Evolutionary conservation across 306 rosid genomes (phyloP).

Genomic region (Prunus mongolica): DNA sequence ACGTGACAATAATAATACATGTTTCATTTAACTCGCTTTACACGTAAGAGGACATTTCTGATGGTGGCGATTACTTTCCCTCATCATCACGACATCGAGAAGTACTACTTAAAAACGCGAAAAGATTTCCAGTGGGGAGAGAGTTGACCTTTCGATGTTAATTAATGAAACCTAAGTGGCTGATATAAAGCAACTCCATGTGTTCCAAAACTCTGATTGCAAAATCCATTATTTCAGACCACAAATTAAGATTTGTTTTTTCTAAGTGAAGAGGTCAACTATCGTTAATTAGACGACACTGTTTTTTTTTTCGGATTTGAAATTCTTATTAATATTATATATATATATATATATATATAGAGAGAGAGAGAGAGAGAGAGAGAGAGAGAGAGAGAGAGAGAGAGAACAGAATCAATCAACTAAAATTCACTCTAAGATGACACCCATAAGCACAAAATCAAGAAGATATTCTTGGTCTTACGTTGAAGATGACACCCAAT

Average conservation of each 20-base stretch:
- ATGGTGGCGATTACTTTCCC: slow-evolving; percentile 2
- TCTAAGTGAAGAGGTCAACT: neutral
- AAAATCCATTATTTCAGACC: neutral
- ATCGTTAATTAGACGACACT: neutral
- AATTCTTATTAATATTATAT: too few relatives aligned
- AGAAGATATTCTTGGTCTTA: neutral
- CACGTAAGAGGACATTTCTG: too few relatives aligned
- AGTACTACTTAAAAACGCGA: slow-evolving; percentile 3
- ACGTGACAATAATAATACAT: too few relatives aligned
- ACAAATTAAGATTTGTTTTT: neutral
- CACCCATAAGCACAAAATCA: too few relatives aligned
- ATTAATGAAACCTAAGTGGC: slow-evolving; percentile 28
- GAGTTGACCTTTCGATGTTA: slow-evolving; percentile 38
- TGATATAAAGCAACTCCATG: neutral
- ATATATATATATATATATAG: neutral
- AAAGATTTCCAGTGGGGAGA: slow-evolving; percentile 19
- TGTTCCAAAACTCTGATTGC: neutral
- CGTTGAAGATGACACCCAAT: too few relatives aligned
- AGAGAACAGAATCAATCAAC: neutral
- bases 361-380: neutral
- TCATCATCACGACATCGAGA: slow-evolving; percentile 15
- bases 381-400: neutral
- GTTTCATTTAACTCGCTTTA: too few relatives aligned
- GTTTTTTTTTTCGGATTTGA: too few relatives aligned
- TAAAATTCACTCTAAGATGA: too few relatives aligned